Evolutionary conservation across 345 rosid genomes (phyloP), one percentile per base, ranked within the genome.

Genomic region (Eucalyptus dawsonii): DNA sequence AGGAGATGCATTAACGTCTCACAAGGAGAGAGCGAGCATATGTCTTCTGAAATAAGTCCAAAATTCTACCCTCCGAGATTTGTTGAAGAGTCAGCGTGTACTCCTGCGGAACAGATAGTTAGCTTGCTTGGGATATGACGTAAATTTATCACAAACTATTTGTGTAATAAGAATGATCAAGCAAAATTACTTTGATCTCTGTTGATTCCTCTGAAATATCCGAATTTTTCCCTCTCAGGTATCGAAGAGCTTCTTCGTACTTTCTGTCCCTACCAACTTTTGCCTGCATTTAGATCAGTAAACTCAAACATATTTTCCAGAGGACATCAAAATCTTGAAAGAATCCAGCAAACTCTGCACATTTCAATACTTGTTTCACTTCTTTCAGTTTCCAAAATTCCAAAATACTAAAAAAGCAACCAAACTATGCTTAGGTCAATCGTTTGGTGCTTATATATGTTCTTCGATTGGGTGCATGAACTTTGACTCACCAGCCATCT

Each of bases 401-500:
- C 27, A 37, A 24, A 86, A 54, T 34, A 17, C 8, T 86, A 0
- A 17, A 86, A 50, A 69, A 88, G 67, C 14, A 19, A 53, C n/a
- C 22, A 17, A 58, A 76, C 67, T 56, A 37, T 37, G 83, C 47
- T 37, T 21, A 76, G 83, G 83, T 76, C 25, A 37, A 76, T 37
- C 6, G 27, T 76, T 76, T 11, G 14, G 27, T 76, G 45, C 15
- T 72, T 72, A 37, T 72, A 6, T 37, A 37, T 19, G 25, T 40
- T 72, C 81, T 37, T 19, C 45, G 7, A 19, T 72, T 12, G 14
- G 81, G 83, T 9, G 9, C 7, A 5, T 21, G 27, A 76, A 40
- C 83, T 40, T 40, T 76, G 83, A 21, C 92, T 92, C 88, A 95
- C 95, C 95, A 95, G 72, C 95, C 96, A 94, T 89, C 96, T 91